A percentile compares a stretch with the other conserved stretches of the same genome.
Conservation (phyloP, 495 filamentous ascomycete genomes). For the Daldinia bambusicola region DNA sequence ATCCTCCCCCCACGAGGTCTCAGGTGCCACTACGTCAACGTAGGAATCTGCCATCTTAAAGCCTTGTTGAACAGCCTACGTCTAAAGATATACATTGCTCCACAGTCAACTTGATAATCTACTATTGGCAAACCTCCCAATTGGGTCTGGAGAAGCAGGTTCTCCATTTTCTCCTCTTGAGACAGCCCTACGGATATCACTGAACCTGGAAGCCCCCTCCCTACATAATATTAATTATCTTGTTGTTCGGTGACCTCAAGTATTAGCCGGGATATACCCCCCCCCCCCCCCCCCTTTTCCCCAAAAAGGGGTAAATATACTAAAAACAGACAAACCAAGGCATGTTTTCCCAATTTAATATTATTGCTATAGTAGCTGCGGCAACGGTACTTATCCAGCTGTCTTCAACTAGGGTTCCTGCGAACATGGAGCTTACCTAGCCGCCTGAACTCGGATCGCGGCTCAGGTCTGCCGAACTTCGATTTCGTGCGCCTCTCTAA, state of each 20-base stretch:
- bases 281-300: too few relatives aligned
- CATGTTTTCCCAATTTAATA: conserved; percentile 3
- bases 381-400: neutral
- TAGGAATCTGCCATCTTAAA: conserved; percentile 4
- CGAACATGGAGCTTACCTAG: conserved; percentile 15
- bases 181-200: neutral
- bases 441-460: conserved; percentile 6
- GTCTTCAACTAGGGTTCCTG: neutral
- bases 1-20: conserved; percentile 33
- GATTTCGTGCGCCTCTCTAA: conserved; percentile 10
- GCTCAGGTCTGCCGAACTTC: conserved; percentile 23
- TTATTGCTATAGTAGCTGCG: neutral
- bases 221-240: neutral
- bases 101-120: conserved; percentile 18
- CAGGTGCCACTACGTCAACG: conserved; percentile 4
- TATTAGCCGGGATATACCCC: conserved; percentile 7
- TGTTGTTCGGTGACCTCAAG: conserved; percentile 1
- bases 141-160: neutral
- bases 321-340: neutral
- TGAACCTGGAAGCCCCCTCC: neutral
- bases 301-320: neutral
- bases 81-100: neutral
- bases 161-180: neutral
- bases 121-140: conserved; percentile 12
- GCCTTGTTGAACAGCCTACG: neutral